A percentile compares a stretch with the other conserved stretches of the same genome.
Conservation (phyloP, 116 monocot genomes). For the Iris pallida region DNA sequence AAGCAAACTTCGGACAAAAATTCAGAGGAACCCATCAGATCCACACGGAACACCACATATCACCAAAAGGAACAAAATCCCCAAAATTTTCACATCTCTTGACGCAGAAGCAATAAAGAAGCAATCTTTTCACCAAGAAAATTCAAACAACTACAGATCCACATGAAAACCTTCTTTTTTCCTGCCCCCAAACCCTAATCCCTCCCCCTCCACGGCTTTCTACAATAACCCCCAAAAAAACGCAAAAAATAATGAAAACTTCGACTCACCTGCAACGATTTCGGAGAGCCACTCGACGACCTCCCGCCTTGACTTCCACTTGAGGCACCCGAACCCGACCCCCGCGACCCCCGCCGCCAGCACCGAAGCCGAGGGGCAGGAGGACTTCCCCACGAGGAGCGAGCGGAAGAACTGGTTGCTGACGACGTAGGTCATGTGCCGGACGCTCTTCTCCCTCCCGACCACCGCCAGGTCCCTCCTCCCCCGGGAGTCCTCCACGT, state of each 20-base stretch:
- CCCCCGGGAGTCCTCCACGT: conserved; percentile 38
- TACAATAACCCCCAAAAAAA: no score
- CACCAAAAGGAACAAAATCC: no score
- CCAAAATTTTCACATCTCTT: neutral
- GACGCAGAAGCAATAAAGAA: neutral
- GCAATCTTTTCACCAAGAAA: no score
- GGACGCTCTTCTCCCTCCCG: conserved; percentile 71
- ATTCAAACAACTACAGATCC: no score
- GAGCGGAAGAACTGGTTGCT: conserved; percentile 22
- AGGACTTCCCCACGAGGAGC: neutral
- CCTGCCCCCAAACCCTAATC: no score
- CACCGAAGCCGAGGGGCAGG: neutral
- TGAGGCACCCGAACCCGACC: conserved; percentile 10
- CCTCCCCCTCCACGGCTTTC: no score
- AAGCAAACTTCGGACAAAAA: neutral
- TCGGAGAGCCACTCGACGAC: conserved; percentile 83
- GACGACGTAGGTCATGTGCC: conserved; percentile 75
- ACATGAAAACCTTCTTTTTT: no score
- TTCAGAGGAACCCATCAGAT: no score
- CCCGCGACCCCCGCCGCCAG: neutral
- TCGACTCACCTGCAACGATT: conserved; percentile 52
- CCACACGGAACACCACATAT: no score
- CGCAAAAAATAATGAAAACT: neutral
- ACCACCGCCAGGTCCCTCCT: conserved; percentile 67
- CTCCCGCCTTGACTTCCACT: conserved; percentile 73